phyloP scores from a whole-genome alignment of 345 rosid genomes.

The Mallotus nudiflorus region DNA sequence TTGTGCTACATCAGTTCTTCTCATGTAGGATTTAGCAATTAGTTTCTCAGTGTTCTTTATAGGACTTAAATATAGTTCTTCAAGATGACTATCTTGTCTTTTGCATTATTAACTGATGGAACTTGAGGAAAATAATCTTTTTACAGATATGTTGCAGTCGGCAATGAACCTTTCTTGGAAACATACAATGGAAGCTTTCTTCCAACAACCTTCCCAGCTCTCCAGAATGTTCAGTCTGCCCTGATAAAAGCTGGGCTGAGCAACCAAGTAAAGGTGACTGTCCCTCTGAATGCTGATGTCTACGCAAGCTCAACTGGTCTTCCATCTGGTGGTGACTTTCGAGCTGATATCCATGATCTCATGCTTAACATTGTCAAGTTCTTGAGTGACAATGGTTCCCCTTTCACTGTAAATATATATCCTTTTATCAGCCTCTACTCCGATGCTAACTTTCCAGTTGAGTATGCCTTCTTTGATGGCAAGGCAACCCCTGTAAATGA shows the following conservation, averaged over 20 bases:
- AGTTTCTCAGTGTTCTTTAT: background rate
- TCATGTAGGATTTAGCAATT: background rate
- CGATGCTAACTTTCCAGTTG: conserved; percentile 69
- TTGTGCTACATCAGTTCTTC: background rate
- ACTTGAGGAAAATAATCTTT: background rate
- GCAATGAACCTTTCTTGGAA: conserved; percentile 82
- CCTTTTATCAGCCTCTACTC: conserved; percentile 85
- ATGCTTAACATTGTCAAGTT: conserved; percentile 69
- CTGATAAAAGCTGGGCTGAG: conserved; percentile 83
- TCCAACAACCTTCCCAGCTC: conserved; percentile 66
- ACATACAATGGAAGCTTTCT: conserved; percentile 62
- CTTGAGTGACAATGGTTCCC: conserved; percentile 51
- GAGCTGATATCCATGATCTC: conserved; percentile 58
- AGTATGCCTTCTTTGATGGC: conserved; percentile 77
- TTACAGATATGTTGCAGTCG: conserved; percentile 77
- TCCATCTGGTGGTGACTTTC: conserved; percentile 78
- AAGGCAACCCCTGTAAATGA: conserved; percentile 63
- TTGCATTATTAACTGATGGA: background rate
- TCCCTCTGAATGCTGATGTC: conserved; percentile 90
- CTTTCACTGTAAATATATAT: conserved; percentile 80
- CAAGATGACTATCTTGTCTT: background rate
- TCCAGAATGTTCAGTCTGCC: conserved; percentile 86
- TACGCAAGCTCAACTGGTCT: conserved; percentile 54
- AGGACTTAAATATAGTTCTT: background rate
- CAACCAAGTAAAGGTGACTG: conserved; percentile 64